Conservation (phyloP, 1,284 basidiomycete genomes). For the Polyporus tsugae region DNA sequence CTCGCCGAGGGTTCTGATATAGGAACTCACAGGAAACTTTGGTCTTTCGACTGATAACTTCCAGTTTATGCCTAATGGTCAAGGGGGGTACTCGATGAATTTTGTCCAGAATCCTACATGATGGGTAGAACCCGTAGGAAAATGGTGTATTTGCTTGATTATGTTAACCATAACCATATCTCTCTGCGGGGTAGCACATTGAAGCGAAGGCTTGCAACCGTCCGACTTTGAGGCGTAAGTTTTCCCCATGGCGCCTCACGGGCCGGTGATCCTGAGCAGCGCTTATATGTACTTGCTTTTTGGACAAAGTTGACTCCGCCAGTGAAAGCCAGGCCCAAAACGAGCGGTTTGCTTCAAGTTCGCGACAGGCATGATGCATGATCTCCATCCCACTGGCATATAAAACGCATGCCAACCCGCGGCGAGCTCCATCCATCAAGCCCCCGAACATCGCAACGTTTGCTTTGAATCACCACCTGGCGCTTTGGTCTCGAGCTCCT, state of each 20-base stretch:
- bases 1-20: not conserved
- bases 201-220: too few species aligned
- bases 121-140: constrained; percentile 37
- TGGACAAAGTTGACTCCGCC: not conserved
- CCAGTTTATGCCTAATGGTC: constrained; percentile 91
- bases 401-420: not conserved
- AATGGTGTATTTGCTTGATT: not conserved
- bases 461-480: not conserved
- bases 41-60: constrained; percentile 94
- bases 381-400: not conserved
- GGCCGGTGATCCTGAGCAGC: not conserved
- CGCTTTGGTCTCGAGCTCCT: not conserved
- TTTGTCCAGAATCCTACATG: constrained; percentile 56
- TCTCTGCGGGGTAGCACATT: not conserved
- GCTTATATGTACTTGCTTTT: not conserved
- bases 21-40: constrained; percentile 68
- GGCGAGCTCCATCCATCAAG: not conserved
- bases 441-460: not conserved
- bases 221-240: too few species aligned
- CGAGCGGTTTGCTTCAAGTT: not conserved
- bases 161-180: not conserved
- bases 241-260: too few species aligned
- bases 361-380: not conserved
- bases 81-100: constrained; percentile 94
- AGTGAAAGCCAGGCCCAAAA: not conserved